Percentiles rank a stretch among this genome's conserved stretches.
Conservation (phyloP, 2,329 filamentous ascomycete species). For the Aspergillus pseudoterreus region DNA sequence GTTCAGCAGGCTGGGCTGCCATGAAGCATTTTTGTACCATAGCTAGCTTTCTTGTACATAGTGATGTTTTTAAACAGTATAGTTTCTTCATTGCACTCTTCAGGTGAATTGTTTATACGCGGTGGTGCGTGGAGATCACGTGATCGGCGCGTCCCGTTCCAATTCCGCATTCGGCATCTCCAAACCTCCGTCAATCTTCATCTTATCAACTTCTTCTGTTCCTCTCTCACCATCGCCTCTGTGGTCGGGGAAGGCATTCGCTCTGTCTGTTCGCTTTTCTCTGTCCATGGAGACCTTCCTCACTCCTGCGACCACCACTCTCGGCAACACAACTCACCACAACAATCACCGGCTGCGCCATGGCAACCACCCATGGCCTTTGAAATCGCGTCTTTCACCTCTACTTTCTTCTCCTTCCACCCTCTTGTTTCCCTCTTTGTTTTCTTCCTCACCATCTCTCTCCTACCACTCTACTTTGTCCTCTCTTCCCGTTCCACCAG, state of each 20-base stretch:
- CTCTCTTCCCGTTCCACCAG: neutral
- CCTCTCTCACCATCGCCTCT: too few species aligned
- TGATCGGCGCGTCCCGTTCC: too few species aligned
- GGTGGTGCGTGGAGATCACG: too few species aligned
- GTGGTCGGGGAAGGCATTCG: neutral
- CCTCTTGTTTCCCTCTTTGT: conserved; percentile 6
- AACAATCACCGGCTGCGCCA: conserved; percentile 6
- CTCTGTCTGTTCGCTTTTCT: neutral
- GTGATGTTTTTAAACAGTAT: too few species aligned
- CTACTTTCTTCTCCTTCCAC: neutral
- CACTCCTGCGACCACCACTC: conserved; percentile 4
- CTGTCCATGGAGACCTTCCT: conserved; percentile 10
- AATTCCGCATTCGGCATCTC: too few species aligned
- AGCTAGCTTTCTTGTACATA: conserved; percentile 6
- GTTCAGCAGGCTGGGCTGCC: conserved; percentile 7
- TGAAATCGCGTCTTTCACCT: neutral
- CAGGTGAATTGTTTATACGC: too few species aligned
- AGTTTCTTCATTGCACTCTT: too few species aligned
- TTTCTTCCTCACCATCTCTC: conserved; percentile 2
- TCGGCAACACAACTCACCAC: conserved; percentile 2
- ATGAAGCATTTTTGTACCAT: conserved; percentile 4
- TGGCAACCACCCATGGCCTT: conserved; percentile 13
- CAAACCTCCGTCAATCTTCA: too few species aligned
- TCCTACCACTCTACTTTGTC: conserved; percentile 2
- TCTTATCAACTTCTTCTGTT: too few species aligned